Base-by-base conservation (phyloP, 805 yeast genomes). In the Jamesozyma piceae region DNA sequence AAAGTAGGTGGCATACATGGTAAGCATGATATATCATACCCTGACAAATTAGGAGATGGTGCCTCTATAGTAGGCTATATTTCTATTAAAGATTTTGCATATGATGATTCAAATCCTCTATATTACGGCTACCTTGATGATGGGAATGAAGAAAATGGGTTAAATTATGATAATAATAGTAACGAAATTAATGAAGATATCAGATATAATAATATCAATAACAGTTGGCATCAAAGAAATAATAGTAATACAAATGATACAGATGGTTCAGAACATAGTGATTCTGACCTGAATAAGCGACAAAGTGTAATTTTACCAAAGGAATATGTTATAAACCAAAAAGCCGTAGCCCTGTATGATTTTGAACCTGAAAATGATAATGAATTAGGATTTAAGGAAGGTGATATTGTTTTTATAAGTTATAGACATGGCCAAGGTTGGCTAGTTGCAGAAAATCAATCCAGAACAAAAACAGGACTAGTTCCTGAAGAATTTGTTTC, bases 371-470 rank as follows among this genome's bases (percentile, higher is more conserved):
- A 92, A 59, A 92, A 92, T 61, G 95, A 87, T 53, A 92, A 92
- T 62, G 99, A 92, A 56, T 76, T 89, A 36, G 75, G 73, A 10
- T 66, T 92, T 27, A 64, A 56, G 13, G 94, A 82, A 53, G 95
- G 95, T 29, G 97, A 92, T 63, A 62, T 77, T 13, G 77, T 92
- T 2, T 81, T 88, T 75, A 82, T 92, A 26, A 78, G 82, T 45
- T 90, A 89, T 61, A 77, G 94, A 44, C 95, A 90, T 60, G 97
- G 97, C 21, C 97, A 90, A 60, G 99, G 99, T 6, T 92, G 98
- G 99, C 72, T 92, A 3, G 97, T 92, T 40, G 97, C 97, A 0
- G 79, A 77, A 52, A 56, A 56, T 47, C 89, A 52, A 19, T 51
- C 47, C 18, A 50, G 58, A 17, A 53, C 60, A 1, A 52, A 52